Base-by-base conservation (phyloP, 495 filamentous ascomycete species). In the Talaromyces adpressus region DNA sequence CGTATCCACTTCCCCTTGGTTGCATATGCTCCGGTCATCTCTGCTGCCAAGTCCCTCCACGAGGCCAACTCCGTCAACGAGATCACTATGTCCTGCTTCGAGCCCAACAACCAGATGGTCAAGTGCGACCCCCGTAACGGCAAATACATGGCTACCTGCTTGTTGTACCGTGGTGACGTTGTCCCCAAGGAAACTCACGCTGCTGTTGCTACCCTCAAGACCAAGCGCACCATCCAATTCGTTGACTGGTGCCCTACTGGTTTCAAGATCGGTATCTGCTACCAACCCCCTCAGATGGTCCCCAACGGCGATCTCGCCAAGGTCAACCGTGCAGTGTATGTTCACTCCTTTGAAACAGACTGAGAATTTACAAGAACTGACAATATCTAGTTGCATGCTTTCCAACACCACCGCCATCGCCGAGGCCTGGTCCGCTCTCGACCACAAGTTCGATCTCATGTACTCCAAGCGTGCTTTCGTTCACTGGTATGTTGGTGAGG, bases 221-320 rank as follows among this genome's bases (percentile, higher is more conserved):
- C 95, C 70, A 97, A 96, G 87, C 87, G 92, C 65, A 96, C 92
- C 73, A 97, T 98, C 72, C 93, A 98, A 83, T 96, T 98, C 72
- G 94, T 98, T 69, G 94, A 98, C 81, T 98, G 94, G 94, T 98
- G 94, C 86, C 94, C 94, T 67, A 98, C 94, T 72, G 94, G 94
- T 69, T 98, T 98, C 89, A 98, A 98, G 89, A 89, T 98, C 70
- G 94, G 94, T 82, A 98, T 98, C 85, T 97, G 92, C 89, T 97
- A 91, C 85, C 93, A 98, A 83, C 91, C 93, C 63, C 94, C 94
- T 66, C 85, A 93, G 82, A 88, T 87, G 79, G 92, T 97, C 59
- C 94, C 94, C 73, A 96, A 95, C 81, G 92, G 95, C 68, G 94
- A 97, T 75, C 84, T 98, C 63, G 94, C 95, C 73, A 92, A 95